phyloP scores from a whole-genome alignment of 2,329 filamentous ascomycete species.

The Aspergillus fijiensis region DNA sequence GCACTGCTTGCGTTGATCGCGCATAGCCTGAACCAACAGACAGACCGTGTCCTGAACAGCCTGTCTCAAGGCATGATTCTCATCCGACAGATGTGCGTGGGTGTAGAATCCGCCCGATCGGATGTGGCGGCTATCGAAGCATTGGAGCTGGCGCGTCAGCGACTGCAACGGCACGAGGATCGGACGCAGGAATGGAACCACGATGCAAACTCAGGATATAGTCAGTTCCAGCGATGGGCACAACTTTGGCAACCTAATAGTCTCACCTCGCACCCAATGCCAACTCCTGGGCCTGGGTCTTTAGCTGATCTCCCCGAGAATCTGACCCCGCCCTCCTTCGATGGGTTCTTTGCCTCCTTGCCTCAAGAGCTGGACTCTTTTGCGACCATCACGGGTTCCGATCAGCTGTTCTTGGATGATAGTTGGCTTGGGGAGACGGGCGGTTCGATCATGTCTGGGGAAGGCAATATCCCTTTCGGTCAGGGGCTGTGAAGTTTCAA shows the following conservation, averaged over 20 bases:
- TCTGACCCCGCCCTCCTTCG: conserved; percentile 15
- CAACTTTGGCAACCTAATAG: too few species aligned
- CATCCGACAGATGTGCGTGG: conserved; percentile 49
- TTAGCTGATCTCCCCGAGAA: conserved; percentile 1
- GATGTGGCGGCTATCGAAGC: conserved; percentile 50
- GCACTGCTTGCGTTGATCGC: too few species aligned
- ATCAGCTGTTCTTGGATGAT: not conserved
- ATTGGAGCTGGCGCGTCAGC: conserved; percentile 44
- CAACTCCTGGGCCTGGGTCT: not conserved
- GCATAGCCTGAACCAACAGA: too few species aligned
- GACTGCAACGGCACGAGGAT: conserved; percentile 39
- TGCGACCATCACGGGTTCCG: conserved; percentile 11
- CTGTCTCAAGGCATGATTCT: conserved; percentile 47
- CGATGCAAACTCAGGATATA: too few species aligned
- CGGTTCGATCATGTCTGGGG: too few species aligned
- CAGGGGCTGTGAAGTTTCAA: too few species aligned
- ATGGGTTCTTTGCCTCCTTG: conserved; percentile 22
- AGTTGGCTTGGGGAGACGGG: too few species aligned
- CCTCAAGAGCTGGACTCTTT: conserved; percentile 15
- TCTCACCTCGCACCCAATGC: too few species aligned
- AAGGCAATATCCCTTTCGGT: too few species aligned
- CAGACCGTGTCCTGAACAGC: conserved; percentile 21
- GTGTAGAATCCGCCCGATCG: conserved; percentile 48
- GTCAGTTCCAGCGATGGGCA: too few species aligned
- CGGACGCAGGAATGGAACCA: not conserved